phyloP scores from a whole-genome alignment of 1,139 yeast genomes.

The Geotrichum siamense region DNA sequence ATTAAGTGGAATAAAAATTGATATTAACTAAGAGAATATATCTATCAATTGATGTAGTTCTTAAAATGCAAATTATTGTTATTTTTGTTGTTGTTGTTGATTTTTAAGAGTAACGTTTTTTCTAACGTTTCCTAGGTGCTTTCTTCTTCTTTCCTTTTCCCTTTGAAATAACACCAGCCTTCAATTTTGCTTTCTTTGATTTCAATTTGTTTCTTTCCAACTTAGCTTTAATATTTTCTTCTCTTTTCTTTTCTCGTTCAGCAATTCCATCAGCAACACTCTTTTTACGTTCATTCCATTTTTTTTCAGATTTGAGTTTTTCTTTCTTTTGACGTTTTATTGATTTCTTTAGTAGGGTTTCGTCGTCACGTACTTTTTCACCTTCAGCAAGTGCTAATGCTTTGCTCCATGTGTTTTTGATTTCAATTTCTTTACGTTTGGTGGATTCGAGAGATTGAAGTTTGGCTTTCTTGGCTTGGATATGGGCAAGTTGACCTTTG shows the following conservation, averaged over 20 bases:
- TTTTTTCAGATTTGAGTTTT: conserved; percentile 73
- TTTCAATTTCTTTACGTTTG: conserved; percentile 52
- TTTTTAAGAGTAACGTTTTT: background rate
- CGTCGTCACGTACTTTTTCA: conserved; percentile 79
- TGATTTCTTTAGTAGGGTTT: conserved; percentile 76
- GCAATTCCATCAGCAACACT: conserved; percentile 67
- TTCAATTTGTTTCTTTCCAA: conserved; percentile 68
- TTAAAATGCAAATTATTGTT: too few species aligned
- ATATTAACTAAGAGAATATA: too few species aligned
- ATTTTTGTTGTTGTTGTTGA: too few species aligned
- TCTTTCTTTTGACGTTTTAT: conserved; percentile 72
- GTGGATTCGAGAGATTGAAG: conserved; percentile 55
- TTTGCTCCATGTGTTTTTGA: conserved; percentile 77
- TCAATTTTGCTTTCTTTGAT: conserved; percentile 32
- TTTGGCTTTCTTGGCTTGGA: conserved; percentile 68
- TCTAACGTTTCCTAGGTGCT: background rate
- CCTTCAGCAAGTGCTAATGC: conserved; percentile 89
- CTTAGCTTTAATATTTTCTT: conserved; percentile 68
- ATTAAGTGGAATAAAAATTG: too few species aligned
- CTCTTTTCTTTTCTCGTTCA: conserved; percentile 74
- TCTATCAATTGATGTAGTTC: too few species aligned
- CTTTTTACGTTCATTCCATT: conserved; percentile 76
- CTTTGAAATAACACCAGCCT: conserved; percentile 43
- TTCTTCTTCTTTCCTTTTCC: conserved; percentile 22
- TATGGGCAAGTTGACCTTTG: conserved; percentile 68